A percentile compares a stretch with the other conserved stretches of the same genome.
Conservation (phyloP, 2,329 filamentous ascomycete genomes). For the Curvularia eragrostidis region DNA sequence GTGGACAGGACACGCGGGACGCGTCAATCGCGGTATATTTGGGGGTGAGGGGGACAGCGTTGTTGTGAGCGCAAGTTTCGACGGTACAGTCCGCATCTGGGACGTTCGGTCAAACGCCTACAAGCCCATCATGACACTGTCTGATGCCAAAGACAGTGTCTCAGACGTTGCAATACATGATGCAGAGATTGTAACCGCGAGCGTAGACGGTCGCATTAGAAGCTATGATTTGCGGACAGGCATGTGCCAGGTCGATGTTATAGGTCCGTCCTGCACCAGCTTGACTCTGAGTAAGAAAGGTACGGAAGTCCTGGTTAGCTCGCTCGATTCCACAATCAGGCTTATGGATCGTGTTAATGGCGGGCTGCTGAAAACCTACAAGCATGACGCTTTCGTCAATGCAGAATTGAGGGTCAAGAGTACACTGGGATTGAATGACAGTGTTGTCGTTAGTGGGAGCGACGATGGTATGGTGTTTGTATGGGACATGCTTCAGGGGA, state of each 20-base stretch:
- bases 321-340: conserved; percentile 76
- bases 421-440: conserved; percentile 76
- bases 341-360: conserved; percentile 82
- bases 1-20: conserved; percentile 73
- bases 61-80: conserved; percentile 74
- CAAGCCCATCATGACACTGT: conserved; percentile 74
- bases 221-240: conserved; percentile 85
- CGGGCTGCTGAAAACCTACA: conserved; percentile 74
- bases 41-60: conserved; percentile 77
- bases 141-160: conserved; percentile 75
- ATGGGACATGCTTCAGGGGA: conserved; percentile 84
- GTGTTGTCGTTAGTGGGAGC: conserved; percentile 79
- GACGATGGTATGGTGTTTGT: conserved; percentile 77
- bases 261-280: conserved; percentile 72
- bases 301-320: conserved; percentile 75
- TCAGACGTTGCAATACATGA: conserved; percentile 53
- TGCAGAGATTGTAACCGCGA: conserved; percentile 70
- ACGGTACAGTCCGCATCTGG: conserved; percentile 77
- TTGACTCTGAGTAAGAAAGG: conserved; percentile 74
- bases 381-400: conserved; percentile 65
- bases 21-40: conserved; percentile 81
- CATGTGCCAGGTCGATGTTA: conserved; percentile 55
- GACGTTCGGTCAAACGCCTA: conserved; percentile 43
- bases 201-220: conserved; percentile 83
- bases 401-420: conserved; percentile 76